phyloP scores from a whole-genome alignment of 1,284 basidiomycete species.

The Microbotryum violaceum region DNA sequence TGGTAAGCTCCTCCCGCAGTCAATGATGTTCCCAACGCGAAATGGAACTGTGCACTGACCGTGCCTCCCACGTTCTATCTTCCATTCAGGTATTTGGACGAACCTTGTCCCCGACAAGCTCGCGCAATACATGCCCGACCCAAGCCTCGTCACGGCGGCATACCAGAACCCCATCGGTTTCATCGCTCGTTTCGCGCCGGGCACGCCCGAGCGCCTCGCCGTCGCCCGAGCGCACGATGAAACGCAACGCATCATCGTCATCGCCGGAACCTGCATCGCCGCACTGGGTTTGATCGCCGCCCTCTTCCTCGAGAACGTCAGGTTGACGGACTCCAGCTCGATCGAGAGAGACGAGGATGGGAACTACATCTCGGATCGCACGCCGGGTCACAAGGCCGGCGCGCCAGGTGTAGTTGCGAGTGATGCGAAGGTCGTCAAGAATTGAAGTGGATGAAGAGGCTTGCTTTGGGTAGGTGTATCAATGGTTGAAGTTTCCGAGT shows the following conservation, averaged over 20 bases:
- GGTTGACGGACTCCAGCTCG: constrained; percentile 37
- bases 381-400: too few species aligned
- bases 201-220: constrained; percentile 35
- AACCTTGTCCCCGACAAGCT: constrained; percentile 38
- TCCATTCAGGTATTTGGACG: constrained; percentile 36
- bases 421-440: too few species aligned
- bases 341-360: constrained; percentile 29
- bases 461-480: too few species aligned
- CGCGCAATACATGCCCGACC: constrained; percentile 34
- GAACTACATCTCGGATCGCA: too few species aligned
- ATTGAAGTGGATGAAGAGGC: too few species aligned
- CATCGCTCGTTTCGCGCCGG: constrained; percentile 31
- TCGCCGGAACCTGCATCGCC: constrained; percentile 37
- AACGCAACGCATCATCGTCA: constrained; percentile 38
- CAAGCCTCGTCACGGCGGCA: constrained; percentile 33
- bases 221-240: constrained; percentile 40
- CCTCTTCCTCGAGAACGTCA: constrained; percentile 33
- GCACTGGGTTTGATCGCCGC: constrained; percentile 31
- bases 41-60: neutral
- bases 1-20: constrained; percentile 12
- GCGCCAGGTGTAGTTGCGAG: too few species aligned
- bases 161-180: constrained; percentile 39
- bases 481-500: too few species aligned
- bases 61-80: neutral
- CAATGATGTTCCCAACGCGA: neutral